These are phyloP conservation scores for Mychonastes homosphaera DNA, from an alignment of 139 green algal species.

Conservation along the genomic window DNA sequence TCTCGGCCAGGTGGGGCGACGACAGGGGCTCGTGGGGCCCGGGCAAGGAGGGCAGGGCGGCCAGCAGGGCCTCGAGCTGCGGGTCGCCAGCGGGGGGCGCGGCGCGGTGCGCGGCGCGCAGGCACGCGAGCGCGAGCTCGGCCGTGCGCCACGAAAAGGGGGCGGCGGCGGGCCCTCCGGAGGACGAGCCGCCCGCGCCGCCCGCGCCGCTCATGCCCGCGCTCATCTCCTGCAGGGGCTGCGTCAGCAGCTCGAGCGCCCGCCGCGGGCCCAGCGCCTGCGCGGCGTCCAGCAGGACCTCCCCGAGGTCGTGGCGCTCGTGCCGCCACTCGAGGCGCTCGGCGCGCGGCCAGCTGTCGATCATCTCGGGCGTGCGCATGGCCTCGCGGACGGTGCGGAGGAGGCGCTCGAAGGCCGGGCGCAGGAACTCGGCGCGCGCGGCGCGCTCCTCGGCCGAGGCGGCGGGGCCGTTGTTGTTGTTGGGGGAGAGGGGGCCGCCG, in stretches of 20 bases:
- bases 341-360: too few species aligned
- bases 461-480: too few species aligned
- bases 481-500: too few species aligned
- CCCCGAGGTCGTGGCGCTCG: conserved; percentile 32
- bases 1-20: conserved; percentile 36
- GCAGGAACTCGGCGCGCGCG: conserved; percentile 48
- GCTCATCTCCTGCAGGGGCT: conserved; percentile 35
- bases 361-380: conserved; percentile 17
- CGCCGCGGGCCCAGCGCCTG: conserved; percentile 36
- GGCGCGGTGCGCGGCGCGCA: conserved; percentile 25
- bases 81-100: conserved; percentile 27
- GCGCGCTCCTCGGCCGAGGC: conserved; percentile 21
- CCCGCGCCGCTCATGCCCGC: not conserved
- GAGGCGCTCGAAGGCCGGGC: conserved; percentile 59
- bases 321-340: conserved; percentile 12
- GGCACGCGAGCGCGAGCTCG: conserved; percentile 62
- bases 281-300: conserved; percentile 47
- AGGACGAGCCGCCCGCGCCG: not conserved
- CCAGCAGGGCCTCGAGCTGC: conserved; percentile 43
- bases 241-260: conserved; percentile 13
- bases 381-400: conserved; percentile 45
- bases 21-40: not conserved
- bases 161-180: not conserved
- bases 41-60: conserved; percentile 45
- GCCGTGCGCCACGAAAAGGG: conserved; percentile 58